These are phyloP conservation scores for Arthrobotrys sinensis DNA, from an alignment of 2,329 filamentous ascomycete genomes.

Conservation along the genomic window DNA sequence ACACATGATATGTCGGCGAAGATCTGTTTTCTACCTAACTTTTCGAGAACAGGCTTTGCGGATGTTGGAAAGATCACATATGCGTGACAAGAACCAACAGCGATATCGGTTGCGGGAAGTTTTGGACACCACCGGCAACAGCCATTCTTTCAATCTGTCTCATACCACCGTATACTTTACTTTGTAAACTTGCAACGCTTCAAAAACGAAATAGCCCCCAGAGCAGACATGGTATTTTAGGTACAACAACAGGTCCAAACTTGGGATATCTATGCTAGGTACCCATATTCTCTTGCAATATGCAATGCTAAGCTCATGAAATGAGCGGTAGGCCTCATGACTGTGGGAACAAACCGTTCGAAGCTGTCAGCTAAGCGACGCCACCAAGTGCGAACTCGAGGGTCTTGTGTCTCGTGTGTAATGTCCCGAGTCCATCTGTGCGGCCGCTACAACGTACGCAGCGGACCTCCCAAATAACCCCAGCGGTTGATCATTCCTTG, in stretches of 20 bases:
- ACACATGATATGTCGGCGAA: conserved; percentile 21
- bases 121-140: conserved; percentile 10
- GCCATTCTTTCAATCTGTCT: conserved; percentile 6
- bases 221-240: neutral
- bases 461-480: conserved; percentile 20
- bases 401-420: conserved; percentile 21
- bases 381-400: conserved; percentile 22
- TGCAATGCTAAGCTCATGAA: conserved; percentile 8
- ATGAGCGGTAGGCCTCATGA: conserved; percentile 12
- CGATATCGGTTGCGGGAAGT: conserved; percentile 41
- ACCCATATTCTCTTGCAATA: conserved; percentile 10
- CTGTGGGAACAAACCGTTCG: conserved; percentile 47
- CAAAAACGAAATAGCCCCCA: conserved; percentile 1
- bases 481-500: conserved; percentile 48
- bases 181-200: conserved; percentile 16
- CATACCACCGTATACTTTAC: conserved; percentile 9
- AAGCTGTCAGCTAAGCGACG: conserved; percentile 37
- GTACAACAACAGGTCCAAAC: conserved; percentile 14
- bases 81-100: conserved; percentile 19
- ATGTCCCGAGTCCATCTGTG: conserved; percentile 38
- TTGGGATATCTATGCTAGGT: conserved; percentile 1
- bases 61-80: conserved; percentile 34
- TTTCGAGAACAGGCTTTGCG: conserved; percentile 29
- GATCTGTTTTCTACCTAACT: conserved; percentile 31
- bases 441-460: conserved; percentile 16